A percentile compares a stretch with the other conserved stretches of the same genome.
These are phyloP conservation scores for Populus pruinosa DNA, from an alignment of 345 rosid species.

Conservation along the genomic window DNA sequence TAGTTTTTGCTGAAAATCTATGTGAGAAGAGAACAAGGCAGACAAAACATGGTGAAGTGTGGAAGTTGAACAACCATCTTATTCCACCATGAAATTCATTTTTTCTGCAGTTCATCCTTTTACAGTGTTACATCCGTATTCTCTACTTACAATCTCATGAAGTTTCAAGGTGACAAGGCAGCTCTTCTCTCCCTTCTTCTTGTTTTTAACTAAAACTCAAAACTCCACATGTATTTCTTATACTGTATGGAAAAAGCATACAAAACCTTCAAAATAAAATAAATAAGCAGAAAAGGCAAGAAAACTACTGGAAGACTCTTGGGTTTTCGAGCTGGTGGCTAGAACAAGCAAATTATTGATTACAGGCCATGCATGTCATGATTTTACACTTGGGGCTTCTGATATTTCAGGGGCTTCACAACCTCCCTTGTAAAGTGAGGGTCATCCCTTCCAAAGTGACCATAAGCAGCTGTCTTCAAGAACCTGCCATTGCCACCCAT, in stretches of 20 bases:
- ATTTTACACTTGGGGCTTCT: conserved; percentile 11
- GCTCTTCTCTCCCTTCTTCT: too few species aligned
- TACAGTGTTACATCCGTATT: neutral
- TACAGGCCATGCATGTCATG: neutral
- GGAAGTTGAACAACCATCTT: neutral
- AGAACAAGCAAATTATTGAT: neutral
- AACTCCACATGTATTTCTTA: neutral
- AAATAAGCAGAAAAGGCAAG: neutral
- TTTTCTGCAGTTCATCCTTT: neutral
- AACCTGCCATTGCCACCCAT: conserved; percentile 19
- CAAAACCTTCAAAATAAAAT: neutral
- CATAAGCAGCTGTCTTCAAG: conserved; percentile 21
- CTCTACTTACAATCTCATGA: neutral
- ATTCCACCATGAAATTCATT: neutral
- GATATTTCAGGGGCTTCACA: conserved; percentile 19
- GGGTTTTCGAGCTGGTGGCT: neutral
- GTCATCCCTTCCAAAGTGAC: conserved; percentile 24
- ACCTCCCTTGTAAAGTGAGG: conserved; percentile 15
- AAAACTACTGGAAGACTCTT: neutral
- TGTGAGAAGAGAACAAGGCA: neutral
- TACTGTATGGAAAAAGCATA: neutral
- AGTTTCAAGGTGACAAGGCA: neutral
- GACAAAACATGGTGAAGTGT: neutral
- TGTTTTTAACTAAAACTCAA: neutral
- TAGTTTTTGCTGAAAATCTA: neutral